phyloP scores from a whole-genome alignment of 768 basidiomycete genomes.

The Candolleomyces aberdarensis region DNA sequence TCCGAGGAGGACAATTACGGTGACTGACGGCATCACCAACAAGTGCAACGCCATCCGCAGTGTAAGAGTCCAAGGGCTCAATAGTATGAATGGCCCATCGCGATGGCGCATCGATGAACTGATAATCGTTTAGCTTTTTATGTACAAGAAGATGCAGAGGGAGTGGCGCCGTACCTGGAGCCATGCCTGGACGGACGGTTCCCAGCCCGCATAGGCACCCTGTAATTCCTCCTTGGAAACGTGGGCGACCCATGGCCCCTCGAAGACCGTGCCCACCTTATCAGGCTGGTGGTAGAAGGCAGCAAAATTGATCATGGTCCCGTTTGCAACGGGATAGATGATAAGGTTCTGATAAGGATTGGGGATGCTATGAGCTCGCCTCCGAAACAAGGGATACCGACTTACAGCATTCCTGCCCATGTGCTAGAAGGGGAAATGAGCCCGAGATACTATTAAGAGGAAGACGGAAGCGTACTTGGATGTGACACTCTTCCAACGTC shows the following conservation, averaged over 20 bases:
- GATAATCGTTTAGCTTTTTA: neutral
- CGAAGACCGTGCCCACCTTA: conserved; percentile 12
- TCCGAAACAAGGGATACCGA: neutral
- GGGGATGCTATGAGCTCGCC: neutral
- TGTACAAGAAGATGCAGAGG: neutral
- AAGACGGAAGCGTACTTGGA: conserved; percentile 7
- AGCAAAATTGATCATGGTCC: conserved; percentile 46
- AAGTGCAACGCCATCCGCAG: conserved; percentile 15
- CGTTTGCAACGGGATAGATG: conserved; percentile 45
- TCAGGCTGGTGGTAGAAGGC: conserved; percentile 27
- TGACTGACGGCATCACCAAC: conserved; percentile 21
- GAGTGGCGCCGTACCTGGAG: conserved; percentile 8
- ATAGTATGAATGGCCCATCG: conserved; percentile 21
- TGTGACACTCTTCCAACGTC: conserved; percentile 14
- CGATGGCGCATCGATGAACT: conserved; percentile 18
- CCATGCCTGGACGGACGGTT: conserved; percentile 13
- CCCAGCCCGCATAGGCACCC: conserved; percentile 12
- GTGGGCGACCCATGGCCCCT: conserved; percentile 14
- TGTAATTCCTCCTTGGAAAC: conserved; percentile 12
- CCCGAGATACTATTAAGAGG: neutral
- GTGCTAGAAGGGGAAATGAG: conserved; percentile 10
- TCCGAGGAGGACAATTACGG: neutral
- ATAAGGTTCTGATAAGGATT: conserved; percentile 36
- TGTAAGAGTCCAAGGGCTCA: conserved; percentile 15
- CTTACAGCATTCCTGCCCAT: conserved; percentile 20